Base-by-base conservation (phyloP, 768 basidiomycete species). In the Hericium coralloides region DNA sequence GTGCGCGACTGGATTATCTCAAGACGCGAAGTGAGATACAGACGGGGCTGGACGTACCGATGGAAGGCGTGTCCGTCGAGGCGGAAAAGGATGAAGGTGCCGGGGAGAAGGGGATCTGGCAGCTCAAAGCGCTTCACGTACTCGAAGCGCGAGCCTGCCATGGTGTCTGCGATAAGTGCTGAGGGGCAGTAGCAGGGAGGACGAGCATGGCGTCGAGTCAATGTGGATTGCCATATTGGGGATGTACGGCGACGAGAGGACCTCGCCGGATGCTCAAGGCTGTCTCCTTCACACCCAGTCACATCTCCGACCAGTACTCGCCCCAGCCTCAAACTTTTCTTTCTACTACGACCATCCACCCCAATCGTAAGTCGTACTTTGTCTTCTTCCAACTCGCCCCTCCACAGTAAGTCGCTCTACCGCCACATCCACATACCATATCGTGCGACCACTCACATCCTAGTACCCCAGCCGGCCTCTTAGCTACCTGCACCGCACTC, bases 11-110 rank as follows among this genome's bases (percentile, higher is more conserved):
- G 26, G 26, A 31, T 10, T 7, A 31, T 7, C 5, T 15, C 20
- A 9, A 22, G 14, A n/a, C 15, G 1, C 9, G 41, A 17, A 45
- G 5, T 17, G 12, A 22, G 10, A 45, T 5, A 31, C 4, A 31
- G 26, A 31, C 2, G 26, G n/a, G n/a, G 26, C 4, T 4, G 26
- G 26, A 64, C 76, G 55, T 59, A 95, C 94, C 87, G 83, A 72
- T 98, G 95, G 66, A 99, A 99, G 0, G 87, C 83, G 63, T 92
- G 91, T 0, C 97, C 97, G 66, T 99, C 97, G 17, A 99, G 68
- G 1, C 97, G 84, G 54, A 93, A 79, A 22, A 98, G 74, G 63
- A 97, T 79, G 69, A 84, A 97, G 2, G 89, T 90, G 9, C 81
- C 84, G 0, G 89, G 95, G 0, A 98, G 73, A 2, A 98, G 74